Evolutionary conservation across 2,329 filamentous ascomycete genomes (phyloP), one percentile per base, ranked within the genome.

Genomic region (Fusarium continuum): DNA sequence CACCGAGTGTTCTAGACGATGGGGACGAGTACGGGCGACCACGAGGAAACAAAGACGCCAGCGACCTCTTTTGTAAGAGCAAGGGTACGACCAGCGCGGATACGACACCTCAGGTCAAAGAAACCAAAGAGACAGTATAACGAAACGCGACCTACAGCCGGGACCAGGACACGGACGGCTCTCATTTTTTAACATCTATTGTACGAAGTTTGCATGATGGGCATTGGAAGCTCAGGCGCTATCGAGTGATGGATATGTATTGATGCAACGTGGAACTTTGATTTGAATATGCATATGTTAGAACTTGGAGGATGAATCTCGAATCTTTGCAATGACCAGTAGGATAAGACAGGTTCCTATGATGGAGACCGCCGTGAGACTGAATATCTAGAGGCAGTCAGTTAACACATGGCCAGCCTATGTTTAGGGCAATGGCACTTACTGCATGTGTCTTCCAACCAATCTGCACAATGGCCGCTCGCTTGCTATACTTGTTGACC

Each of bases 371-470:
- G 88, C 85, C 23, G 91, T 82, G 5, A 86, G 75, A 3, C 81
- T 85, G 69, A 91, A 84, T 20, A 89, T 79, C 88, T 90, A 39
- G 14, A 17, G 8, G 23, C 26, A n/a, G 13, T 39, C n/a, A n/a
- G 29, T 59, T 26, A 63, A 32, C 26, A 23, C 6, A 32, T 31
- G 16, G 3, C 25, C n/a, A n/a, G 17, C 14, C 11, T 17, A 14
- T 10, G 8, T 22, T 28, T 28, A 29, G n/a, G 16, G 5, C 14
- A n/a, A 55, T n/a, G n/a, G n/a, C n/a, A 74, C 81, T 64, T 72
- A 96, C 91, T 35, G 89, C 76, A 74, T 98, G 93, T 31, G 95
- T 98, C 77, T 92, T 94, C 90, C 91, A 95, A 2, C 95, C 95
- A 25, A 88, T 91, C 79, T 99, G 95, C 32, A 99, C 95, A 63